Evolutionary conservation across 768 basidiomycete species (phyloP).

Genomic region (Pulveroboletus sp.): DNA sequence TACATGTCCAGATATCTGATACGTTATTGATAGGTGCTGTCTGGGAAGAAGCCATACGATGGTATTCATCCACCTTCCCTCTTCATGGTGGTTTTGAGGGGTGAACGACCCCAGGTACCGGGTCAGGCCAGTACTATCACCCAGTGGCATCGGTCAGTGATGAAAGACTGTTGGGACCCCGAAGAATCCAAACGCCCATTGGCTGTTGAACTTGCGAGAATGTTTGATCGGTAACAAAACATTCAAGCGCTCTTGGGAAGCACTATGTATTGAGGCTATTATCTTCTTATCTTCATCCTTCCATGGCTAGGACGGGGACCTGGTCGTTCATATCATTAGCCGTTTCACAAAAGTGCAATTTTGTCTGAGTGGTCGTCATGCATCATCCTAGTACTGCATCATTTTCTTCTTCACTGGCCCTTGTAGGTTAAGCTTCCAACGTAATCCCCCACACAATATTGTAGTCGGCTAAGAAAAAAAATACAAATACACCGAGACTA

Average conservation of each 20-base stretch:
- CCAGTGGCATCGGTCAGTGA: conserved; percentile 7
- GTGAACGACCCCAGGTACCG: conserved; percentile 14
- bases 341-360: no score
- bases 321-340: background rate
- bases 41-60: conserved; percentile 18
- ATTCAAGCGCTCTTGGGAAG: background rate
- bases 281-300: background rate
- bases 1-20: conserved; percentile 5
- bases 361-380: no score
- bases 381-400: no score
- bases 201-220: conserved; percentile 5
- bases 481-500: no score
- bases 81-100: background rate
- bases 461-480: no score
- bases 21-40: conserved; percentile 13
- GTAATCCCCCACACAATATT: no score
- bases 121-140: background rate
- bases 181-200: conserved; percentile 17
- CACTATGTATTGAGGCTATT: no score
- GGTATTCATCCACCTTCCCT: background rate
- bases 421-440: no score
- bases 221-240: background rate
- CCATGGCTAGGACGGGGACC: background rate
- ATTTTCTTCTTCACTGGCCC: no score
- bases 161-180: conserved; percentile 16